Base-by-base conservation (phyloP, 257 asterid genomes). In the Asclepias syriaca region DNA sequence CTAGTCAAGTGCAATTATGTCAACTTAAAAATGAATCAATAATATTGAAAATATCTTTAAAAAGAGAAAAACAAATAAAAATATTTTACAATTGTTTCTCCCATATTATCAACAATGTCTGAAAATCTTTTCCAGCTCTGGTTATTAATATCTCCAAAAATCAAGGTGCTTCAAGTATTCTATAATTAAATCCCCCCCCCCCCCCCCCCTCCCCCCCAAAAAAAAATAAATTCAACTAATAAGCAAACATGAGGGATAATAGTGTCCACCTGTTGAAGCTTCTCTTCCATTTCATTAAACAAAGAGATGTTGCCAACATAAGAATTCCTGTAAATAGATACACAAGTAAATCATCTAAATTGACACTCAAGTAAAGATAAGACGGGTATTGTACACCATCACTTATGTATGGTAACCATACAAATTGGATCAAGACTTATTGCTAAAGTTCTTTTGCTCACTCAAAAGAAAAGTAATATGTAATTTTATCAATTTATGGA, bases 231-330 rank as follows among this genome's bases (percentile, higher is more conserved):
- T 22, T 2, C 34, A 50, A 2, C 46, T 34, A 58, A 69, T 71
- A 6, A 49, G 51, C 45, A 59, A 70, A 40, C 22, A 12, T 57
- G 69, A n/a, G 72, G 73, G 45, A 51, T 50, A 75, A 69, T 80
- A 68, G 32, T 45, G 80, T 54, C 77, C 84, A 93, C 98, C 98
- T 90, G 89, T 66, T 75, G 81, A 69, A 93, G 97, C 86, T 88
- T 90, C 84, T 78, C 84, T 80, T 78, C 92, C 64, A 93, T 90
- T 85, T 93, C 97, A 77, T 71, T 50, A 82, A 93, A 89, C 77
- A 93, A 48, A 70, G 93, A 81, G 72, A 77, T 39, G 82, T 93
- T 93, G 72, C 98, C 98, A 68, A 93, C 81, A 78, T 77, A 89
- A 16, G 98, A 93, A 68, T 70, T 87, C 85, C 98, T 93, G 94